phyloP scores from a whole-genome alignment of 2,329 filamentous ascomycete species.

The Diaporthe velutina region DNA sequence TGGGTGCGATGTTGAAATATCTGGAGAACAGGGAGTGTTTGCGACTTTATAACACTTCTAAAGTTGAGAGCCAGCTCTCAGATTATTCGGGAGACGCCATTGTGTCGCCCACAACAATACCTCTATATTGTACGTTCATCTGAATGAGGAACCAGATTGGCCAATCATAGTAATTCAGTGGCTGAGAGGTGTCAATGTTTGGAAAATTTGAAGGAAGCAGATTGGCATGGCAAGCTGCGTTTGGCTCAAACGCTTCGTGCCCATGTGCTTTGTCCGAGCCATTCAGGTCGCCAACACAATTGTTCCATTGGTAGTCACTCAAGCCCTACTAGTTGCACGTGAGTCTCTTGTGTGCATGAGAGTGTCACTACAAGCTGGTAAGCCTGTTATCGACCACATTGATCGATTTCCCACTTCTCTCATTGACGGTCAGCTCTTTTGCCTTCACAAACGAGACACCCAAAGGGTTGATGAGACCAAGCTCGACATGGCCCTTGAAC shows the following conservation, averaged over 20 bases:
- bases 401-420: constrained; percentile 14
- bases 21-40: not conserved
- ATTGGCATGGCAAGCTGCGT: not conserved
- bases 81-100: not conserved
- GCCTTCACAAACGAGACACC: not conserved
- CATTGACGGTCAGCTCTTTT: not conserved
- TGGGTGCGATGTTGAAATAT: not conserved
- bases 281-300: not conserved
- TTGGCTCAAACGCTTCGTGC: not conserved
- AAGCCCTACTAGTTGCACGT: too few relatives aligned
- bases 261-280: not conserved
- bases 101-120: too few relatives aligned
- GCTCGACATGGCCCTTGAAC: constrained; percentile 8
- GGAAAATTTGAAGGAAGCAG: not conserved
- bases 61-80: not conserved
- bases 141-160: not conserved
- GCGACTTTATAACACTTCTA: not conserved
- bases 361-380: not conserved
- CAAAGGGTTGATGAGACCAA: not conserved
- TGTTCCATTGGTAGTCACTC: too few relatives aligned
- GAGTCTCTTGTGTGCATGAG: not conserved
- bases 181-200: not conserved
- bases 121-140: not conserved
- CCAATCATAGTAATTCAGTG: not conserved
- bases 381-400: constrained; percentile 9